Base-by-base conservation (phyloP, 371 early-diverging fungal species). In the Mucor saturninus region DNA sequence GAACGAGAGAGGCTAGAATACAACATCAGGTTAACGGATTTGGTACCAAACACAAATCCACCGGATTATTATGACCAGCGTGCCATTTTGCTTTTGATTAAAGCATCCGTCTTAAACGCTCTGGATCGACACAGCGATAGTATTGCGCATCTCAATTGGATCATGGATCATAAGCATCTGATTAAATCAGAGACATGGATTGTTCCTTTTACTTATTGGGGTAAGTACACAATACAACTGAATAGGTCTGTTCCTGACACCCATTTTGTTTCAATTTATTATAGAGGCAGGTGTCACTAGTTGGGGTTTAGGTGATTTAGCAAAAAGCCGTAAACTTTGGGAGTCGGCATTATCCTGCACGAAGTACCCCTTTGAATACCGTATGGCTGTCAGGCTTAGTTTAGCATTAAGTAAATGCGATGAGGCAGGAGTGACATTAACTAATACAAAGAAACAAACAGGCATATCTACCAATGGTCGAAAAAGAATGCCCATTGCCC, bases 121-220 rank as follows among this genome's bases (percentile, higher is more conserved):
- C 56, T 82, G 2, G 72, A 65, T 26, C 59, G 75, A n/a, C 61
- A 68, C 48, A 64, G 62, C 11, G 78, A 82, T 46, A 67, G 73
- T 3, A 76, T 82, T 51, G 65, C 76, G n/a, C 79, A 82, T 61
- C 70, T 86, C 43, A 82, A 80, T 60, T 88, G 88, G 88, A 77
- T 88, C n/a, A 53, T 86, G 42, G 88, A 86, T 55, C 79, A 85
- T 56, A 73, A 75, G 28, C 67, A 77, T 14, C 69, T 65, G 39
- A 75, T 84, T 46, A 67, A 71, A 32, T 68, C 79, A 4, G 86
- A 88, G 49, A 83, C 75, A 7, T 88, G 86, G 85, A 79, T 85
- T n/a, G 67, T 83, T 3, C 88, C 88, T 30, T 88, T 88, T 65
- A 77, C 86, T 13, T 85, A 81, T 60, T 88, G 86, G 85, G 86